Conservation (phyloP, 129 eudicot genomes). For the Saposhnikovia divaricata region DNA sequence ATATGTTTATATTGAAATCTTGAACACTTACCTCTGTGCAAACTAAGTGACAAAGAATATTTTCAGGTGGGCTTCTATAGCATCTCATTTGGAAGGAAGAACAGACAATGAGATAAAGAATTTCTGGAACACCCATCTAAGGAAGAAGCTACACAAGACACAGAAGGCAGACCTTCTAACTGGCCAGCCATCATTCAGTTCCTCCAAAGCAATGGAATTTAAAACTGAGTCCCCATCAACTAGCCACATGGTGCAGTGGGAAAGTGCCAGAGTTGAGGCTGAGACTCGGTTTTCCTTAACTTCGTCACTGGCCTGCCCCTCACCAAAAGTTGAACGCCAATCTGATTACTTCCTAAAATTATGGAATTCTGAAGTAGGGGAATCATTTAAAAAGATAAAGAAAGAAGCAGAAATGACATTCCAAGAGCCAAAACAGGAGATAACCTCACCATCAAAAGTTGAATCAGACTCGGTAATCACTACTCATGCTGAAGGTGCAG, state of each 20-base stretch:
- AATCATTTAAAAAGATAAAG: constrained; percentile 35
- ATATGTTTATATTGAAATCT: neutral
- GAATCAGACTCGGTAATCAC: constrained; percentile 44
- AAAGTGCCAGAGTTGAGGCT: constrained; percentile 44
- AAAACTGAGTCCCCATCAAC: constrained; percentile 27
- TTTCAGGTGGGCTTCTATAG: constrained; percentile 87
- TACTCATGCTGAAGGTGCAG: constrained; percentile 28
- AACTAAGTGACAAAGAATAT: constrained; percentile 3
- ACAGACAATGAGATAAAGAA: constrained; percentile 86
- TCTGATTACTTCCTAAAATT: constrained; percentile 43
- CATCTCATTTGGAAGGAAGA: constrained; percentile 76
- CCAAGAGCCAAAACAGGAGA: constrained; percentile 18
- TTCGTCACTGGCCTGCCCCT: constrained; percentile 27
- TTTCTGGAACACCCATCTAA: constrained; percentile 69
- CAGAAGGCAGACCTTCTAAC: constrained; percentile 14
- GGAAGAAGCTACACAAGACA: constrained; percentile 35
- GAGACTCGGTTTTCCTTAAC: constrained; percentile 49
- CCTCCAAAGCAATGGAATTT: constrained; percentile 26
- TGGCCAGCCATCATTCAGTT: constrained; percentile 16
- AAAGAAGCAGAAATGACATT: constrained; percentile 19
- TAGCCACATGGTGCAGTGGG: constrained; percentile 52
- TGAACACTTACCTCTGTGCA: neutral
- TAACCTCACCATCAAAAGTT: constrained; percentile 31
- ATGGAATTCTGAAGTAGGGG: constrained; percentile 74
- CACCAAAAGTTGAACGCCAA: constrained; percentile 16